Conservation (phyloP, 306 rosid species). For the Lotus japonicus region DNA sequence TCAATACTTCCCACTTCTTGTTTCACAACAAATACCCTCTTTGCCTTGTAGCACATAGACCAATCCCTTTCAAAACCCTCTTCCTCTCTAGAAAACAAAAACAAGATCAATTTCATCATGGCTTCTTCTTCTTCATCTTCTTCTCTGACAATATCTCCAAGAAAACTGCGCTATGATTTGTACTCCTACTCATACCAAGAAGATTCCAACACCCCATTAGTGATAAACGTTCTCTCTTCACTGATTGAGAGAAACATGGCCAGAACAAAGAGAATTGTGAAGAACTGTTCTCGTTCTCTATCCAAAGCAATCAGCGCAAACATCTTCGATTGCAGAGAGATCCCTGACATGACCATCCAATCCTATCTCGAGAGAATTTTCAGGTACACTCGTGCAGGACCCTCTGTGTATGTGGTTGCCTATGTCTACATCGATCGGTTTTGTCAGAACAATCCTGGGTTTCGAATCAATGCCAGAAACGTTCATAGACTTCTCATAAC, state of each 20-base stretch:
- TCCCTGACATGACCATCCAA: slow-evolving; percentile 75
- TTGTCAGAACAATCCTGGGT: slow-evolving; percentile 62
- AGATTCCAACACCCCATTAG: slow-evolving; percentile 61
- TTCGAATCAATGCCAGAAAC: slow-evolving; percentile 58
- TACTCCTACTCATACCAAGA: slow-evolving; percentile 66
- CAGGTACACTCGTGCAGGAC: slow-evolving; percentile 80
- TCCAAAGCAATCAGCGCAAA: slow-evolving; percentile 34
- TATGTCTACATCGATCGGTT: slow-evolving; percentile 88
- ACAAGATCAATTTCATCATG: slow-evolving; percentile 10
- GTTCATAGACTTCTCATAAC: slow-evolving; percentile 86
- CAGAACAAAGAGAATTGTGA: slow-evolving; percentile 63
- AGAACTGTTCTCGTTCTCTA: slow-evolving; percentile 36
- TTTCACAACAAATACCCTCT: background rate
- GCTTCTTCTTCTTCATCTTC: slow-evolving; percentile 27
- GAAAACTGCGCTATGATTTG: slow-evolving; percentile 72
- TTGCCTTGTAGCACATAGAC: background rate
- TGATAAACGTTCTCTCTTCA: slow-evolving; percentile 70
- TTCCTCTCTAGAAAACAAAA: background rate
- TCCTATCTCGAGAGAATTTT: slow-evolving; percentile 76
- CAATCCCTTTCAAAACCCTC: slow-evolving; percentile 24
- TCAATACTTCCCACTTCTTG: background rate
- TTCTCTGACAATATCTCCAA: slow-evolving; percentile 55
- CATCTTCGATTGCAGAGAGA: slow-evolving; percentile 62
- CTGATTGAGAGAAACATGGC: slow-evolving; percentile 81
- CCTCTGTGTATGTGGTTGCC: slow-evolving; percentile 83